phyloP scores from a whole-genome alignment of 768 basidiomycete species.

The Brasilioporus rufonigricans region DNA sequence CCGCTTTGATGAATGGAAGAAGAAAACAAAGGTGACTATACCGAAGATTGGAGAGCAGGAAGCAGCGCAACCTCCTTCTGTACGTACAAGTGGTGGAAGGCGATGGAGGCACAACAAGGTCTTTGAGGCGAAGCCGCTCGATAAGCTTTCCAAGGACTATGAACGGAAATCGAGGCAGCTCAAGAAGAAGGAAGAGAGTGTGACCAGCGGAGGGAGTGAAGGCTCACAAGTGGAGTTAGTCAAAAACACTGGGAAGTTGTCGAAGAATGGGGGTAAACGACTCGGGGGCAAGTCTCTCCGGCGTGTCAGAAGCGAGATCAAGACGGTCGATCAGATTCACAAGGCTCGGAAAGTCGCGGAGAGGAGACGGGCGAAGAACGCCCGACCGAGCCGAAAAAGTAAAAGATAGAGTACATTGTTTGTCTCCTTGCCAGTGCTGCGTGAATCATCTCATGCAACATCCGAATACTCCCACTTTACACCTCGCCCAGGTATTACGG shows the following conservation, averaged over 20 bases:
- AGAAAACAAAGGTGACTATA: slow-evolving; percentile 66
- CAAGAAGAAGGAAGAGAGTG: slow-evolving; percentile 52
- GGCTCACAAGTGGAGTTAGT: slow-evolving; percentile 16
- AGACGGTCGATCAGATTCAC: slow-evolving; percentile 83
- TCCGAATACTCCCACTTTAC: slow-evolving; percentile 82
- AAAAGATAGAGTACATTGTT: slow-evolving; percentile 20
- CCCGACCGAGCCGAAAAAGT: slow-evolving; percentile 54
- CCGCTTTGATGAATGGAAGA: slow-evolving; percentile 93
- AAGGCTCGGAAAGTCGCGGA: slow-evolving; percentile 67
- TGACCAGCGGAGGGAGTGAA: slow-evolving; percentile 24
- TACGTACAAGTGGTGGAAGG: slow-evolving; percentile 41
- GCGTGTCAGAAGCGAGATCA: slow-evolving; percentile 79
- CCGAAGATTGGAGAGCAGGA: slow-evolving; percentile 86
- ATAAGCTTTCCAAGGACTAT: slow-evolving; percentile 69
- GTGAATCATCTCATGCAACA: slow-evolving; percentile 16
- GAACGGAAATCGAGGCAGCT: slow-evolving; percentile 67
- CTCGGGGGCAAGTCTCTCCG: slow-evolving; percentile 59
- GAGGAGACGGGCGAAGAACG: slow-evolving; percentile 73
- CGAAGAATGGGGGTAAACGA: slow-evolving; percentile 39
- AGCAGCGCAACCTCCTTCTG: slow-evolving; percentile 36
- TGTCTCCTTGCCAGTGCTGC: slow-evolving; percentile 1
- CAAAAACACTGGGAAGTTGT: slow-evolving; percentile 30
- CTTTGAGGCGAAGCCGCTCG: slow-evolving; percentile 66
- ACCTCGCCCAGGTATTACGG: slow-evolving; percentile 58
- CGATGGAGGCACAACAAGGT: slow-evolving; percentile 74